phyloP scores from a whole-genome alignment of 495 filamentous ascomycete genomes.

The Neurospora tetrasperma region DNA sequence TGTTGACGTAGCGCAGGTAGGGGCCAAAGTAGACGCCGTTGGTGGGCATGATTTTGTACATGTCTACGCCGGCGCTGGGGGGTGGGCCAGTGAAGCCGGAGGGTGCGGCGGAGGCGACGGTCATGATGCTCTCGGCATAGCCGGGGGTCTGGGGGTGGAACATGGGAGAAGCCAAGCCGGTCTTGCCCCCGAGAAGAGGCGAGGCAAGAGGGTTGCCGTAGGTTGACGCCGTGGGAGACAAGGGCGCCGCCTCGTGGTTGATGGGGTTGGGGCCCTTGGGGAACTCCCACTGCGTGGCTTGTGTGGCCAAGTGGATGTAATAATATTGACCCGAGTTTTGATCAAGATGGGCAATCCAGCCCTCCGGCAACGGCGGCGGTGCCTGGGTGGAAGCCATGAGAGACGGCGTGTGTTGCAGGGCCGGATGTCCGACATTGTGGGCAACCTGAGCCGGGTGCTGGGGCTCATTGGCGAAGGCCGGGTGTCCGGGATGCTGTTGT shows the following conservation, averaged over 20 bases:
- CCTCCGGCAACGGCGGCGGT: conserved; percentile 88
- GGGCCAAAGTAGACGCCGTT: conserved; percentile 99
- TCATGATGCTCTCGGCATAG: conserved; percentile 66
- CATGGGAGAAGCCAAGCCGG: conserved; percentile 64
- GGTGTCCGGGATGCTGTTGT: conserved; percentile 49
- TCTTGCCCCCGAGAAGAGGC: conserved; percentile 61
- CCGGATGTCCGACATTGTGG: conserved; percentile 30
- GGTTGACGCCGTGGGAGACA: conserved; percentile 71
- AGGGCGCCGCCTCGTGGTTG: conserved; percentile 62
- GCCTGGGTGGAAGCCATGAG: conserved; percentile 56
- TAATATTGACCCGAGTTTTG: conserved; percentile 95
- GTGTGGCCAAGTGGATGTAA: conserved; percentile 93
- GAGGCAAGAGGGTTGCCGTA: conserved; percentile 70
- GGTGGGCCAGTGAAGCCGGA: conserved; percentile 76
- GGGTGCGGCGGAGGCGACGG: conserved; percentile 63
- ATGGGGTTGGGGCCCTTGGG: conserved; percentile 84
- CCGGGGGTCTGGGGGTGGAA: conserved; percentile 62
- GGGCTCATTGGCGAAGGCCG: conserved; percentile 79
- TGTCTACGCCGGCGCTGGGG: conserved; percentile 73
- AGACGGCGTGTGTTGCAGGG: conserved; percentile 35
- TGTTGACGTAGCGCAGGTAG: conserved; percentile 90
- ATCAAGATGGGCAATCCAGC: conserved; percentile 96
- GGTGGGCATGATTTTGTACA: conserved; percentile 85
- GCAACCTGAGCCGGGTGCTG: conserved; percentile 26
- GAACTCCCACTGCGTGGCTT: conserved; percentile 97